These are phyloP conservation scores for Petunia axillaris DNA, from an alignment of 257 asterid genomes.

Conservation along the genomic window DNA sequence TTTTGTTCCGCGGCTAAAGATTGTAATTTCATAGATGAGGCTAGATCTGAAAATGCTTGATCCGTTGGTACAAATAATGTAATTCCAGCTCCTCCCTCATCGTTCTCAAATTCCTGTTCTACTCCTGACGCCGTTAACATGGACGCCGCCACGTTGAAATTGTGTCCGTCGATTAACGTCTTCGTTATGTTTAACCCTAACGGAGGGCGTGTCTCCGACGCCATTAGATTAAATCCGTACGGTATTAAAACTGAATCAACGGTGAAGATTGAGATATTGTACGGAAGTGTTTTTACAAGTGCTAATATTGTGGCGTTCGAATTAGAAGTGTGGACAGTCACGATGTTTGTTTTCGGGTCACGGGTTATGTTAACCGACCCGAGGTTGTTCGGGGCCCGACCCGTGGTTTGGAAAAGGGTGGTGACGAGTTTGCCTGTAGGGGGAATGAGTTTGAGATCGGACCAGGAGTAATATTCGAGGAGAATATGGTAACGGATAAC, in stretches of 20 bases:
- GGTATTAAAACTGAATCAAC: constrained; percentile 56
- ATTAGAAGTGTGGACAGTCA: constrained; percentile 49
- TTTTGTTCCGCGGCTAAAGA: constrained; percentile 60
- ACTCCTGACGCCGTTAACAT: constrained; percentile 82
- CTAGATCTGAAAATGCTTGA: constrained; percentile 62
- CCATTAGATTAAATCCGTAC: constrained; percentile 52
- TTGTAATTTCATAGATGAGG: constrained; percentile 51
- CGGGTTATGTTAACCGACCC: constrained; percentile 64
- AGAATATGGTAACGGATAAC: constrained; percentile 83
- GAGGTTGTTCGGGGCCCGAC: constrained; percentile 58
- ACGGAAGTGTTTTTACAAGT: constrained; percentile 44
- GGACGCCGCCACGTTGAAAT: constrained; percentile 64
- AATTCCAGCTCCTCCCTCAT: constrained; percentile 82
- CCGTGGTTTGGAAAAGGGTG: constrained; percentile 76
- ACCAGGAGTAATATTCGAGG: constrained; percentile 61
- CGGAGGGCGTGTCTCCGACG: constrained; percentile 63
- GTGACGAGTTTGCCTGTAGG: constrained; percentile 58
- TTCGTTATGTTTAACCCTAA: constrained; percentile 62
- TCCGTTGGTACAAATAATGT: constrained; percentile 67
- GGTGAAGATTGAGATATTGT: constrained; percentile 51
- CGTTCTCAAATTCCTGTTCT: constrained; percentile 69
- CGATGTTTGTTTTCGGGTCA: constrained; percentile 39
- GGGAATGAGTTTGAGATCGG: constrained; percentile 67
- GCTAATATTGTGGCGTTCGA: constrained; percentile 61
- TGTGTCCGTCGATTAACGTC: constrained; percentile 60